Evolutionary conservation across 768 basidiomycete species (phyloP).

Genomic region (Leccinum imitatum): DNA sequence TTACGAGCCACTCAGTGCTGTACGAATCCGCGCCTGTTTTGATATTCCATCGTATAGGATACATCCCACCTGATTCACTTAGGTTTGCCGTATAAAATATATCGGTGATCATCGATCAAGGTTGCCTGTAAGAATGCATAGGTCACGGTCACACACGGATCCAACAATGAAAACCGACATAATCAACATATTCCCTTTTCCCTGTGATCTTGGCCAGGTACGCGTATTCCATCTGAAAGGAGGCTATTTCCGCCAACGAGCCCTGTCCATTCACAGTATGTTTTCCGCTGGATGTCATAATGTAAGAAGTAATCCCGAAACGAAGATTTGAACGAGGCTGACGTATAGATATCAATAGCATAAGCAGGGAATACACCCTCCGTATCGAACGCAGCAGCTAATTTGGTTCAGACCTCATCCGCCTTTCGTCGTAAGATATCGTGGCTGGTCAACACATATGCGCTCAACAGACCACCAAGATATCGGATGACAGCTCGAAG

Average conservation of each 20-base stretch:
- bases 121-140: constrained; percentile 39
- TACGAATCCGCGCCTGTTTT: constrained; percentile 38
- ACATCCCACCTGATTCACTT: constrained; percentile 53
- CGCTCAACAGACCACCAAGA: too few relatives aligned
- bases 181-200: constrained; percentile 58
- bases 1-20: constrained; percentile 40
- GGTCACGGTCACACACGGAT: not conserved
- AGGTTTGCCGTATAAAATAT: constrained; percentile 47
- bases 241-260: constrained; percentile 74
- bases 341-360: constrained; percentile 64
- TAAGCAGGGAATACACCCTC: constrained; percentile 68
- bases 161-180: constrained; percentile 37
- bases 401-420: constrained; percentile 66
- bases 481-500: too few relatives aligned
- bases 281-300: not conserved
- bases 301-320: not conserved
- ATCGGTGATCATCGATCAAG: constrained; percentile 39
- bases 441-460: too few relatives aligned
- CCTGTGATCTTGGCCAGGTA: constrained; percentile 81
- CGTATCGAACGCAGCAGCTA: constrained; percentile 73
- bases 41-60: constrained; percentile 59
- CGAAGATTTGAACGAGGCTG: constrained; percentile 11
- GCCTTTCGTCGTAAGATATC: too few relatives aligned
- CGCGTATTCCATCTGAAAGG: constrained; percentile 79
- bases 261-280: constrained; percentile 23